phyloP scores from a whole-genome alignment of 208 protist genomes.

The Blastocrithidia nonstop region DNA sequence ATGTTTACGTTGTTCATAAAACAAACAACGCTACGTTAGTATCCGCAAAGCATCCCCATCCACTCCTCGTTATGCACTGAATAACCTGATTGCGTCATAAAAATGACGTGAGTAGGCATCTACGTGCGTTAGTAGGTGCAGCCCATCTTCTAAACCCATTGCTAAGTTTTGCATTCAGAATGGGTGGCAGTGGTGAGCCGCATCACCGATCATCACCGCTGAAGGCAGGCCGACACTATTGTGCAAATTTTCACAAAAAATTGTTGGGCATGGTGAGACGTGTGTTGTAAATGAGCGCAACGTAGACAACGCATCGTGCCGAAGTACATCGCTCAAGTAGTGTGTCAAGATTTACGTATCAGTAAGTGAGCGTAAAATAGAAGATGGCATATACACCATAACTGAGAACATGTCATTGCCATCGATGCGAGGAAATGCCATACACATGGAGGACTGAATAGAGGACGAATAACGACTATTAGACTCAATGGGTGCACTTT shows the following conservation, averaged over 20 bases:
- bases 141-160: conserved; percentile 66
- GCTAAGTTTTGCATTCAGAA: conserved; percentile 80
- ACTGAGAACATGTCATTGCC: conserved; percentile 53
- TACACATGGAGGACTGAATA: conserved; percentile 20
- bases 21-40: conserved; percentile 72
- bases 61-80: conserved; percentile 70
- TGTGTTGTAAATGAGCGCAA: conserved; percentile 15
- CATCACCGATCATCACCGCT: conserved; percentile 67
- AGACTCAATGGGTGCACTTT: too few relatives aligned
- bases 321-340: conserved; percentile 16
- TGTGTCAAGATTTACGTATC: conserved; percentile 23
- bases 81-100: conserved; percentile 79
- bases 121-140: conserved; percentile 63
- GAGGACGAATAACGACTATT: neutral
- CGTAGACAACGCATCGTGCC: conserved; percentile 6
- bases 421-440: conserved; percentile 58
- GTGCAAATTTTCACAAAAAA: conserved; percentile 77
- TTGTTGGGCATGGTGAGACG: conserved; percentile 34
- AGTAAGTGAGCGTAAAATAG: conserved; percentile 24
- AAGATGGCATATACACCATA: conserved; percentile 60
- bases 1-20: conserved; percentile 75
- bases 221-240: conserved; percentile 78
- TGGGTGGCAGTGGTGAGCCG: conserved; percentile 65
- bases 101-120: conserved; percentile 74
- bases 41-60: conserved; percentile 68